Evolutionary conservation across 345 rosid species (phyloP).

Genomic region (Hypericum perforatum): DNA sequence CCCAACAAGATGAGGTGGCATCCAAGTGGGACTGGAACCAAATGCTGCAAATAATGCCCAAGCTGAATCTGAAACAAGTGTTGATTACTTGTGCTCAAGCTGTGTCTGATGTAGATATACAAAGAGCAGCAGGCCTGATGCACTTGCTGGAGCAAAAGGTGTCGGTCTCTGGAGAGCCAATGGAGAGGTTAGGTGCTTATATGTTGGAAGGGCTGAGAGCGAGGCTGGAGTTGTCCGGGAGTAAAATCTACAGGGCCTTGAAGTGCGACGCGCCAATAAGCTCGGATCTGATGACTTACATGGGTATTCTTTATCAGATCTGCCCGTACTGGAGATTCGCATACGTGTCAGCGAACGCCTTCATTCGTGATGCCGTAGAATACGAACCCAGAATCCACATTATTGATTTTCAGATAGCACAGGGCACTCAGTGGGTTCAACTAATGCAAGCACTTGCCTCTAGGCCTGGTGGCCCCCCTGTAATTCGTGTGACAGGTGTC

Average conservation of each 20-base stretch:
- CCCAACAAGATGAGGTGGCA: slow-evolving; percentile 25
- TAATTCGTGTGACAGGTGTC: slow-evolving; percentile 68
- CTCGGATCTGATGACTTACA: slow-evolving; percentile 87
- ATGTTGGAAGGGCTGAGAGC: slow-evolving; percentile 93
- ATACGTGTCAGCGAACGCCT: slow-evolving; percentile 61
- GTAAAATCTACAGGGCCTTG: slow-evolving; percentile 72
- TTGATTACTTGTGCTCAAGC: slow-evolving; percentile 62
- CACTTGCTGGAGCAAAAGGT: slow-evolving; percentile 74
- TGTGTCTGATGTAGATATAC: slow-evolving; percentile 34
- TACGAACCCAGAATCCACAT: slow-evolving; percentile 65
- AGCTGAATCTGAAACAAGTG: slow-evolving; percentile 45
- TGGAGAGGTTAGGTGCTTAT: slow-evolving; percentile 77
- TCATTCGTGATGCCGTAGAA: slow-evolving; percentile 52
- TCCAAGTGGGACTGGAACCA: slow-evolving; percentile 39
- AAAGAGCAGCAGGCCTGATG: slow-evolving; percentile 47
- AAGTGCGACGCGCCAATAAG: slow-evolving; percentile 78
- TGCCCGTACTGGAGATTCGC: slow-evolving; percentile 96
- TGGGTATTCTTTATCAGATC: slow-evolving; percentile 56
- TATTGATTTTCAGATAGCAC: slow-evolving; percentile 82
- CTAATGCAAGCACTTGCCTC: slow-evolving; percentile 49
- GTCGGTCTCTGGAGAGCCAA: slow-evolving; percentile 75
- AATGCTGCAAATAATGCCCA: slow-evolving; percentile 45
- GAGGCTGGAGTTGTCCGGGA: slow-evolving; percentile 75
- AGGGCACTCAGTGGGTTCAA: slow-evolving; percentile 68
- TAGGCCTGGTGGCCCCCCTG: slow-evolving; percentile 65